A percentile compares a stretch with the other conserved stretches of the same genome.
Conservation (phyloP, 441 rosid genomes). For the Breynia disticha region DNA sequence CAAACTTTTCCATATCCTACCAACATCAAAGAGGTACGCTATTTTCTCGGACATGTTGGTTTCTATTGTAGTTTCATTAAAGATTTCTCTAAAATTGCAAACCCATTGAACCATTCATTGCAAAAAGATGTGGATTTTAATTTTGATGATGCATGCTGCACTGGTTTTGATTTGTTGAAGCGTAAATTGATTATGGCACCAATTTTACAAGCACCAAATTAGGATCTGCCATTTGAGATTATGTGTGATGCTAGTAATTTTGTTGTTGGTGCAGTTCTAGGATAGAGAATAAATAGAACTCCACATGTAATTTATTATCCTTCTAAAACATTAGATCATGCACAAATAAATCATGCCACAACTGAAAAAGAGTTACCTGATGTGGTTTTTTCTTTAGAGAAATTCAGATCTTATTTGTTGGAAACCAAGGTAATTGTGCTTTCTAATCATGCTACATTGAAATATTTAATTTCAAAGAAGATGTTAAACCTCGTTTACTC, state of each 20-base stretch:
- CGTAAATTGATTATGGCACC: too few species aligned
- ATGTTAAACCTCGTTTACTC: slow-evolving; percentile 1
- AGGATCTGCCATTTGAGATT: too few species aligned
- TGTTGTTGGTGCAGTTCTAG: neutral
- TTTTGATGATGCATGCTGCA: too few species aligned
- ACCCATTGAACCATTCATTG: neutral
- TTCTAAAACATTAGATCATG: neutral
- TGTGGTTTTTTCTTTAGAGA: neutral
- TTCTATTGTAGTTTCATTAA: neutral
- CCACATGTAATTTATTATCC: slow-evolving; percentile 1
- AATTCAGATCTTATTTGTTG: neutral
- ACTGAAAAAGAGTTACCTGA: neutral
- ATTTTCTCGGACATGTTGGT: too few species aligned
- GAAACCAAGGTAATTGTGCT: neutral
- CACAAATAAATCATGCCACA: neutral
- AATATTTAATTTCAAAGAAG: neutral
- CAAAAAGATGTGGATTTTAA: neutral
- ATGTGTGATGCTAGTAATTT: neutral
- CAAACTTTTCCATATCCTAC: neutral
- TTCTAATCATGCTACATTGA: neutral
- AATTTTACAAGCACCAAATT: too few species aligned
- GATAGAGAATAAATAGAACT: neutral
- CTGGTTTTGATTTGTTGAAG: too few species aligned
- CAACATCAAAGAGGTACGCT: too few species aligned
- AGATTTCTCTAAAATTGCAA: neutral